Conservation (phyloP, 768 basidiomycete species). For the Thelephora aurantiotincta region DNA sequence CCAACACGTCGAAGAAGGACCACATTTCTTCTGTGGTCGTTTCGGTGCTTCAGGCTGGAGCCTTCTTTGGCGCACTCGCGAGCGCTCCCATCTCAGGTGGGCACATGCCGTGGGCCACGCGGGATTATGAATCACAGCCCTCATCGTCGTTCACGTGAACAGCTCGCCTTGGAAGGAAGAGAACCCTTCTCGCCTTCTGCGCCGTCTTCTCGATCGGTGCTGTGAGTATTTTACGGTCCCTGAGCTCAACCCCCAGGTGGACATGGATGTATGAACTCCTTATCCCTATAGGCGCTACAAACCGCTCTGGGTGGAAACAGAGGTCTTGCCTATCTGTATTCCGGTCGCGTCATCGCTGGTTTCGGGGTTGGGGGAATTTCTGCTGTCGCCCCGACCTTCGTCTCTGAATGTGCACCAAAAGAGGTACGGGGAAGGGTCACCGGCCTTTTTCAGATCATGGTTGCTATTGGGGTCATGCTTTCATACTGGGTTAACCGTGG, state of each 20-base stretch:
- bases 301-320: constrained; percentile 45
- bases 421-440: constrained; percentile 77
- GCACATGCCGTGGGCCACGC: constrained; percentile 9
- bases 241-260: constrained; percentile 4
- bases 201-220: constrained; percentile 60
- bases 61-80: constrained; percentile 76
- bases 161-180: constrained; percentile 50
- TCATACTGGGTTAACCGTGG: constrained; percentile 71
- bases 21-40: constrained; percentile 72
- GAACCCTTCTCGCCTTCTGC: constrained; percentile 46
- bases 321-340: constrained; percentile 60
- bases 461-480: constrained; percentile 74
- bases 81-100: constrained; percentile 58
- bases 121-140: background rate
- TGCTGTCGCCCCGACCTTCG: constrained; percentile 75
- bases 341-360: constrained; percentile 69
- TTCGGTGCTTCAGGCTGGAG: constrained; percentile 76
- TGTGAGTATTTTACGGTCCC: constrained; percentile 21
- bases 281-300: constrained; percentile 40
- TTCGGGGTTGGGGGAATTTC: constrained; percentile 74
- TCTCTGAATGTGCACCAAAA: constrained; percentile 81
- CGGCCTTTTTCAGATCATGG: constrained; percentile 80
- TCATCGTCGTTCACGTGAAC: background rate
- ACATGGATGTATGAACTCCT: background rate
- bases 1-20: constrained; percentile 26